Evolutionary conservation across 345 rosid genomes (phyloP).

Genomic region (Rubroshorea leprosula): DNA sequence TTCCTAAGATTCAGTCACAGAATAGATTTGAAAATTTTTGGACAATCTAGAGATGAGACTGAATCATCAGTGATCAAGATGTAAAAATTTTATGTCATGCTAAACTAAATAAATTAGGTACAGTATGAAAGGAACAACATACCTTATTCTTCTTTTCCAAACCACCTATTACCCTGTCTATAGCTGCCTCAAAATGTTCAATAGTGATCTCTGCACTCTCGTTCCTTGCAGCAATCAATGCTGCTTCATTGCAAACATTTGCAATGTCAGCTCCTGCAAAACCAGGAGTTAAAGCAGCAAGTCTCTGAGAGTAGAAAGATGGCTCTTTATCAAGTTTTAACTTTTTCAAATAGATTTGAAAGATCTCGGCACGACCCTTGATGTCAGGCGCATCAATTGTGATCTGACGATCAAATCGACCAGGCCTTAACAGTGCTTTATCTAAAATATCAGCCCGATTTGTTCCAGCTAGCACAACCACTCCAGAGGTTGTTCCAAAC

Average conservation of each 20-base stretch:
- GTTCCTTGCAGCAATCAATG: constrained; percentile 47
- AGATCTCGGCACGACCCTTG: constrained; percentile 44
- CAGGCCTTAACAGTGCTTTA: constrained; percentile 46
- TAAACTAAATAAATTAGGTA: not conserved
- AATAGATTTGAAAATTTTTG: no score
- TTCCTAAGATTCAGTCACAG: no score
- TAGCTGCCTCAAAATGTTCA: constrained; percentile 51
- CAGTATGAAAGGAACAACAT: not conserved
- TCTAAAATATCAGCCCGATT: constrained; percentile 49
- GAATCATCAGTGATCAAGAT: no score
- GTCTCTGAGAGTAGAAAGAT: constrained; percentile 36
- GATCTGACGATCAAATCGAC: constrained; percentile 48
- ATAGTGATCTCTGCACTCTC: constrained; percentile 36
- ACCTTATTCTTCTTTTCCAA: constrained; percentile 54
- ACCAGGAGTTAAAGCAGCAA: constrained; percentile 53
- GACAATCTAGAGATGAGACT: no score
- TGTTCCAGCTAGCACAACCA: constrained; percentile 51
- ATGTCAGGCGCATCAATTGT: constrained; percentile 47
- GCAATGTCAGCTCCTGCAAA: constrained; percentile 55
- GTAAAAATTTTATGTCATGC: no score
- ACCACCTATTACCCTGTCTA: constrained; percentile 50
- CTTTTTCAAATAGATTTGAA: constrained; percentile 43
- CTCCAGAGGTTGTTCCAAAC: constrained; percentile 52
- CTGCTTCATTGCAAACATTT: constrained; percentile 56
- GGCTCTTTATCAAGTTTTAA: constrained; percentile 45